Evolutionary conservation across 2,329 filamentous ascomycete genomes (phyloP).

Genomic region (Penicillium fuscoglaucum): DNA sequence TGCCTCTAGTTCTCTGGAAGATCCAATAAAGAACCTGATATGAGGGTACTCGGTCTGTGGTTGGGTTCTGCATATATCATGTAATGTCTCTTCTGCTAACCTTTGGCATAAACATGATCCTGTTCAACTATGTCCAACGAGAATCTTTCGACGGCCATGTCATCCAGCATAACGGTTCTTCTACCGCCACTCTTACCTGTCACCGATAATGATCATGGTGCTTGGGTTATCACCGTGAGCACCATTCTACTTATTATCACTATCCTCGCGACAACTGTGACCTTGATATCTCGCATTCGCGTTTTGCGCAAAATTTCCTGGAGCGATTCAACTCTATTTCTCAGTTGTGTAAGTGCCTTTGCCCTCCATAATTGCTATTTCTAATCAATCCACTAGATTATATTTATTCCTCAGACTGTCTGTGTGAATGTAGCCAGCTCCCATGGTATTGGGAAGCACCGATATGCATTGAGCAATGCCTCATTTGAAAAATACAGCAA

Average conservation of each 20-base stretch:
- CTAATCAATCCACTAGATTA: not conserved
- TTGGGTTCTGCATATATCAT: conserved; percentile 1
- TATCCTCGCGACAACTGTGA: conserved; percentile 8
- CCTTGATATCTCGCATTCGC: conserved; percentile 12
- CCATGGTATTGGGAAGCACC: conserved; percentile 11
- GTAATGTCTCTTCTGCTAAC: not conserved
- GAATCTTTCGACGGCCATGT: not conserved
- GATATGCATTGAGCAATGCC: not conserved
- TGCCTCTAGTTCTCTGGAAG: not conserved
- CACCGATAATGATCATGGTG: conserved; percentile 10
- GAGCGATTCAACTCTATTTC: conserved; percentile 4
- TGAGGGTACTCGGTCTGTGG: not conserved
- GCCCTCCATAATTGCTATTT: not conserved
- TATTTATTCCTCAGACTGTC: conserved; percentile 8
- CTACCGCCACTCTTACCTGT: conserved; percentile 10
- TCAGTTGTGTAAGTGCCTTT: conserved; percentile 3
- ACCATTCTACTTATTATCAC: conserved; percentile 14
- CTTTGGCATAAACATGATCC: not conserved
- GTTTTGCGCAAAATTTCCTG: conserved; percentile 6
- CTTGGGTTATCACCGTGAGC: conserved; percentile 15
- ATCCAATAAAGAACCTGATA: not conserved
- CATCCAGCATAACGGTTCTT: not conserved
- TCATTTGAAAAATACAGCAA: conserved; percentile 12
- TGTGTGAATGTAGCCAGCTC: conserved; percentile 13
- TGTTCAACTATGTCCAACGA: not conserved